phyloP scores from a whole-genome alignment of 352 stramenopile species.

The Phytophthora niederhauseri region DNA sequence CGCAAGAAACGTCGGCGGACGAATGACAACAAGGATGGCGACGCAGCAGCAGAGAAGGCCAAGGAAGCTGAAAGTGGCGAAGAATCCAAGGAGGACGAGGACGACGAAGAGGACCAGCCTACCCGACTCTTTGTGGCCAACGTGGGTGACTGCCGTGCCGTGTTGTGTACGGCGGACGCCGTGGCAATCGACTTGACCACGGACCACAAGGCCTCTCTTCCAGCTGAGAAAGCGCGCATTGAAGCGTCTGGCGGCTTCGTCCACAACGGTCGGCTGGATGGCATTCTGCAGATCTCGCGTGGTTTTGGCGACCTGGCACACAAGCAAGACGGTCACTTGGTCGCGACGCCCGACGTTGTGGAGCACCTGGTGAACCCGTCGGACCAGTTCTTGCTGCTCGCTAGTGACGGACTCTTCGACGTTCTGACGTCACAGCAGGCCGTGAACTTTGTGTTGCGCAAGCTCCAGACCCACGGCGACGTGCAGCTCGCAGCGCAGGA shows the following conservation, averaged over 20 bases:
- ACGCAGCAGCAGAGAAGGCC: constrained; percentile 14
- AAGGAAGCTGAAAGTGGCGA: constrained; percentile 9
- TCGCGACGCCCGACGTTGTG: constrained; percentile 82
- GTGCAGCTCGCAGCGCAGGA: constrained; percentile 90
- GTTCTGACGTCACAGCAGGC: constrained; percentile 90
- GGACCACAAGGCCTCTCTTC: constrained; percentile 88
- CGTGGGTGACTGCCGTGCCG: constrained; percentile 90
- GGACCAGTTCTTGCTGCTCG: constrained; percentile 92
- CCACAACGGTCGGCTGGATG: constrained; percentile 89
- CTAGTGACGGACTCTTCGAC: constrained; percentile 93
- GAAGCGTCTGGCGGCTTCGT: constrained; percentile 85
- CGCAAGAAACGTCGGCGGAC: constrained; percentile 38
- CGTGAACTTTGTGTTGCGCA: constrained; percentile 92
- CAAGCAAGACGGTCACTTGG: constrained; percentile 90
- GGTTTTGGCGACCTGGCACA: constrained; percentile 91
- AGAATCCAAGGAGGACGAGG: constrained; percentile 4
- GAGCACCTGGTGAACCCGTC: constrained; percentile 60
- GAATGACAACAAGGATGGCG: constrained; percentile 7
- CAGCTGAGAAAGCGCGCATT: constrained; percentile 81
- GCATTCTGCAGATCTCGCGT: constrained; percentile 87
- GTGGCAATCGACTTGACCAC: constrained; percentile 80
- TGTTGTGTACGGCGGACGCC: constrained; percentile 80
- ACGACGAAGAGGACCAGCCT: constrained; percentile 35
- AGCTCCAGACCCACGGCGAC: constrained; percentile 87
- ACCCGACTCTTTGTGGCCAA: constrained; percentile 86